Conservation (phyloP, 2,329 filamentous ascomycete species). For the Acephala macrosclerotiorum region DNA sequence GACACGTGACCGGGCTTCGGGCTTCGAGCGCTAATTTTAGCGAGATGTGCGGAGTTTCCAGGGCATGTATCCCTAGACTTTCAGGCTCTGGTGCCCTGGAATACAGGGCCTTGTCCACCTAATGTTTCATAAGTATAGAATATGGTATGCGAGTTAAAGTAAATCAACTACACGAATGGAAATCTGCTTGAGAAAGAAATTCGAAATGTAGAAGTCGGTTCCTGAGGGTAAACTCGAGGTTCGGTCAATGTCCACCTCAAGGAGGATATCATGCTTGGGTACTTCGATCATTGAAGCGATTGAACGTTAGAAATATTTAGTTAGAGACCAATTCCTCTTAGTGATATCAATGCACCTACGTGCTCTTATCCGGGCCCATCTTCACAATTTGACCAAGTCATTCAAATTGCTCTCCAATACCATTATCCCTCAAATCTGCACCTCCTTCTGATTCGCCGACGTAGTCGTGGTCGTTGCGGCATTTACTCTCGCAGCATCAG, state of each 20-base stretch:
- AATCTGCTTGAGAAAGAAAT: no score
- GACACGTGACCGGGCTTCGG: no score
- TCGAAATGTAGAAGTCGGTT: no score
- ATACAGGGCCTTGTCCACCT: no score
- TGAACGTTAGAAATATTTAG: not conserved
- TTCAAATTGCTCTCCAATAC: not conserved
- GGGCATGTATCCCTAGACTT: no score
- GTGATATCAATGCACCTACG: not conserved
- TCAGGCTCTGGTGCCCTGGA: no score
- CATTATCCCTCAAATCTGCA: constrained; percentile 2
- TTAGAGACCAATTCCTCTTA: not conserved
- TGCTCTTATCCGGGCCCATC: not conserved
- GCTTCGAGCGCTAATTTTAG: no score
- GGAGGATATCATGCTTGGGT: not conserved
- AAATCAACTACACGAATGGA: no score
- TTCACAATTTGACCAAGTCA: not conserved
- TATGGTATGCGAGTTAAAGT: no score
- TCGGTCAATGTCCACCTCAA: not conserved
- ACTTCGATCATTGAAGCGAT: not conserved
- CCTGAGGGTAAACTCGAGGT: no score
- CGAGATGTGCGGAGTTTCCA: no score
- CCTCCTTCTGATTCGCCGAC: constrained; percentile 3
- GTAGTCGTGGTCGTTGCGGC: not conserved
- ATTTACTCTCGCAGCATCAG: constrained; percentile 6
- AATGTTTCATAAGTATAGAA: no score